Percentiles rank a stretch among this genome's conserved stretches.
These are phyloP conservation scores for Linnemannia elongata DNA, from an alignment of 192 early-diverging fungal genomes.

Conservation along the genomic window DNA sequence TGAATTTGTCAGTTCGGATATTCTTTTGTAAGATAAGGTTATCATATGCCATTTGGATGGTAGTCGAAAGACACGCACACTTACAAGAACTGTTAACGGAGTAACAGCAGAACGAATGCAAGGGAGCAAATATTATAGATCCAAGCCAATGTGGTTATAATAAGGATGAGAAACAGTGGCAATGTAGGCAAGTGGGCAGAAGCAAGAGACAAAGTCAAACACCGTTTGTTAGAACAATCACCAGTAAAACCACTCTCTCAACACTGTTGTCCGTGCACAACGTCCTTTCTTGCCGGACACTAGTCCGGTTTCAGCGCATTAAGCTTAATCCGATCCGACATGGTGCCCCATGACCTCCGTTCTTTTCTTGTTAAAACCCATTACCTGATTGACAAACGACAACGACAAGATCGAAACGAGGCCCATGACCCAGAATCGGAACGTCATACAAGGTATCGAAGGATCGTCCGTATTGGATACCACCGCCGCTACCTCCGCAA, in stretches of 20 bases:
- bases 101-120: not conserved
- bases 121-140: too few species aligned
- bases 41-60: too few species aligned
- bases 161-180: not conserved
- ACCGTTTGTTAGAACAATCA: not conserved
- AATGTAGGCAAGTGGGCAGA: constrained; percentile 37
- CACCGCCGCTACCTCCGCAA: constrained; percentile 59
- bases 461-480: constrained; percentile 67
- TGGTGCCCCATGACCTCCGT: not conserved
- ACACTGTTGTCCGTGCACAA: not conserved
- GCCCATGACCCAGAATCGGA: constrained; percentile 66
- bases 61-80: too few species aligned
- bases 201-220: constrained; percentile 39
- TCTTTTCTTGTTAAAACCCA: not conserved
- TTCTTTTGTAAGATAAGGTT: too few species aligned
- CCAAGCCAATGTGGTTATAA: not conserved
- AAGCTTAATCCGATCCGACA: constrained; percentile 6
- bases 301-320: not conserved
- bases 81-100: too few species aligned
- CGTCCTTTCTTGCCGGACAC: not conserved
- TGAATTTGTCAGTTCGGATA: too few species aligned
- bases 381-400: constrained; percentile 64
- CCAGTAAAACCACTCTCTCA: not conserved
- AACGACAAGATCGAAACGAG: constrained; percentile 56
- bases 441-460: constrained; percentile 62